phyloP scores from a whole-genome alignment of 306 rosid genomes.

The Astragalus membranaceus region DNA sequence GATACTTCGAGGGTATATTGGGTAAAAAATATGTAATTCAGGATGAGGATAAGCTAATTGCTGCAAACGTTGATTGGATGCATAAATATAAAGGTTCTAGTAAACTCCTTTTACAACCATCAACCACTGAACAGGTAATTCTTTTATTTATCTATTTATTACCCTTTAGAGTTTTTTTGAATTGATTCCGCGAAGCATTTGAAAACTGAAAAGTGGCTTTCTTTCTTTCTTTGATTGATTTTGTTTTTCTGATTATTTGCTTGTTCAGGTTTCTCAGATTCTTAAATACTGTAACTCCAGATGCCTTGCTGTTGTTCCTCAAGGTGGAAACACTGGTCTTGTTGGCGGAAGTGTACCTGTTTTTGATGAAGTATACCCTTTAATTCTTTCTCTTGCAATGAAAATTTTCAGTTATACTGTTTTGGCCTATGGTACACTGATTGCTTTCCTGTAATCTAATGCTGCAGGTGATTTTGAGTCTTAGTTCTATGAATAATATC shows the following conservation, averaged over 20 bases:
- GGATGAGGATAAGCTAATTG: constrained; percentile 65
- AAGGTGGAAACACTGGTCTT: constrained; percentile 98
- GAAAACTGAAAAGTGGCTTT: neutral
- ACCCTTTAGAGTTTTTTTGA: neutral
- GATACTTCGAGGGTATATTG: constrained; percentile 52
- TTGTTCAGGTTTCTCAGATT: constrained; percentile 68
- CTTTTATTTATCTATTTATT: constrained; percentile 1
- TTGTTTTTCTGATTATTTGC: neutral
- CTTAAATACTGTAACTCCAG: constrained; percentile 82
- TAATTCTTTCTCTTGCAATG: neutral
- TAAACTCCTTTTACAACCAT: constrained; percentile 68
- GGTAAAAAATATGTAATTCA: constrained; percentile 72
- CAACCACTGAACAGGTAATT: constrained; percentile 69
- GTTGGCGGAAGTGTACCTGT: constrained; percentile 99
- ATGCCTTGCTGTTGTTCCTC: constrained; percentile 87
- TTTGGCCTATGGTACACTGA: neutral
- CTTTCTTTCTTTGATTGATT: neutral
- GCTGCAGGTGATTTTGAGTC: constrained; percentile 80
- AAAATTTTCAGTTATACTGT: neutral
- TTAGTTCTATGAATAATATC: constrained; percentile 67
- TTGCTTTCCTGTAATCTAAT: constrained; percentile 18
- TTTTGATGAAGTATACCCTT: constrained; percentile 68
- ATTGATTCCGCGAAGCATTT: neutral
- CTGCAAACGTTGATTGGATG: constrained; percentile 92
- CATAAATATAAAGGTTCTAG: constrained; percentile 77